Evolutionary conservation across 2,329 filamentous ascomycete species (phyloP).

Genomic region (Macroventuria anomochaeta): DNA sequence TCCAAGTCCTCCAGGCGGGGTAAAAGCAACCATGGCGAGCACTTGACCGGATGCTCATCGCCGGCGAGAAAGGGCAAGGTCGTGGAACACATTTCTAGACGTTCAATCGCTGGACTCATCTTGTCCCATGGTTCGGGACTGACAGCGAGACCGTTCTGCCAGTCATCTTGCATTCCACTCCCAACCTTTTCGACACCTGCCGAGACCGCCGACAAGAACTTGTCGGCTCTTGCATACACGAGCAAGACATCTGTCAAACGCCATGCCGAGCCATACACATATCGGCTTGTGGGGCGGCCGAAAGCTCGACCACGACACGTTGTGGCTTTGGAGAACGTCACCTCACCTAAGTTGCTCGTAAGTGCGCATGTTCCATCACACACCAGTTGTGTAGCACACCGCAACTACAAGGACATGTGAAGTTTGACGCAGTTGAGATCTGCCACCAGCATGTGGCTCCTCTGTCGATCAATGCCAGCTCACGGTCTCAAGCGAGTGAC

Average conservation of each 20-base stretch:
- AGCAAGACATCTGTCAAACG: conserved; percentile 11
- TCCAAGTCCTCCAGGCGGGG: conserved; percentile 14
- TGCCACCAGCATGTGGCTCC: conserved; percentile 9
- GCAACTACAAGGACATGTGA: conserved; percentile 3
- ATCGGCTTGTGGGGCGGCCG: conserved; percentile 10
- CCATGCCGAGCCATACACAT: background rate
- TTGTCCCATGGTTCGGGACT: conserved; percentile 20
- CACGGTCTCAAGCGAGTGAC: conserved; percentile 4
- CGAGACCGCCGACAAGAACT: conserved; percentile 1
- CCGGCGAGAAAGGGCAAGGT: conserved; percentile 14
- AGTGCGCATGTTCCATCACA: background rate
- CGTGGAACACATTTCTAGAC: conserved; percentile 18
- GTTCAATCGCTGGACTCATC: conserved; percentile 9
- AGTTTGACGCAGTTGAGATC: conserved; percentile 3
- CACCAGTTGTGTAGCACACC: background rate
- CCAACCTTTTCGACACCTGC: conserved; percentile 5
- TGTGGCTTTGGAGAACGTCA: conserved; percentile 8
- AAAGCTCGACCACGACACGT: conserved; percentile 10
- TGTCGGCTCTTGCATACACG: conserved; percentile 9
- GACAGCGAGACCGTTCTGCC: conserved; percentile 9
- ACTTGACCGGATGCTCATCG: conserved; percentile 5
- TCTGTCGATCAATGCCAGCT: conserved; percentile 5
- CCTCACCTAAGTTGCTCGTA: background rate
- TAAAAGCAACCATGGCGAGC: conserved; percentile 9
- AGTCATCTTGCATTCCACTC: conserved; percentile 15